A percentile compares a stretch with the other conserved stretches of the same genome.
Conservation (phyloP, 2,329 filamentous ascomycete genomes). For the Daldinia sp. region DNA sequence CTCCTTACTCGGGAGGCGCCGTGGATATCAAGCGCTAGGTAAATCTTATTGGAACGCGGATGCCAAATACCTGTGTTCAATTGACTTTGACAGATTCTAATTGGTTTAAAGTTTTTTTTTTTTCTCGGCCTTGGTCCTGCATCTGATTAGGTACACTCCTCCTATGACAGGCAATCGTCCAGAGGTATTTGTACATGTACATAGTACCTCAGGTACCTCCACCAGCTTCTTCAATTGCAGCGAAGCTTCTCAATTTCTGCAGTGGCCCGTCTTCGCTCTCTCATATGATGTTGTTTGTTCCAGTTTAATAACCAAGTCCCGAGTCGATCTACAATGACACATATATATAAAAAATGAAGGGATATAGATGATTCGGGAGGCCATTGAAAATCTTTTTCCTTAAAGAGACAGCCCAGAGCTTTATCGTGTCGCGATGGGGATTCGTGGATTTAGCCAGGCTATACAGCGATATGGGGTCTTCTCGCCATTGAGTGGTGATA, state of each 20-base stretch:
- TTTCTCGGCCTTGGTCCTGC: slow-evolving; percentile 5
- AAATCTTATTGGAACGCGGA: slow-evolving; percentile 12
- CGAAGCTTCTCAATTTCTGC: slow-evolving; percentile 2
- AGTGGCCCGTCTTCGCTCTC: slow-evolving; percentile 1
- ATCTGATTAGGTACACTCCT: not conserved
- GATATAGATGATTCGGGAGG: not conserved
- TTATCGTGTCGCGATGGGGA: slow-evolving; percentile 63
- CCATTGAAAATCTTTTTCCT: not conserved
- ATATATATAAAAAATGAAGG: not conserved
- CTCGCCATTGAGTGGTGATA: slow-evolving; percentile 56
- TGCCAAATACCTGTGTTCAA: slow-evolving; percentile 21
- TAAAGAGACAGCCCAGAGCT: not conserved
- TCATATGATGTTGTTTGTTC: not conserved
- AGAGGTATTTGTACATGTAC: not conserved
- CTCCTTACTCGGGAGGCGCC: slow-evolving; percentile 21
- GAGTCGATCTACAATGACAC: not conserved
- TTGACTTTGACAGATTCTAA: slow-evolving; percentile 19
- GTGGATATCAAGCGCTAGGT: slow-evolving; percentile 13
- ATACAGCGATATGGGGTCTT: slow-evolving; percentile 65
- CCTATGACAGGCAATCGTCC: too few relatives aligned
- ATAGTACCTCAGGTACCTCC: not conserved
- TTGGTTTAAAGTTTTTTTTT: slow-evolving; percentile 28
- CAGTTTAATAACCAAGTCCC: not conserved
- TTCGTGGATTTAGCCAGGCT: slow-evolving; percentile 66
- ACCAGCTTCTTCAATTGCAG: not conserved